Evolutionary conservation across 2,329 filamentous ascomycete species (phyloP).

Genomic region (Hypomyces rosellus): DNA sequence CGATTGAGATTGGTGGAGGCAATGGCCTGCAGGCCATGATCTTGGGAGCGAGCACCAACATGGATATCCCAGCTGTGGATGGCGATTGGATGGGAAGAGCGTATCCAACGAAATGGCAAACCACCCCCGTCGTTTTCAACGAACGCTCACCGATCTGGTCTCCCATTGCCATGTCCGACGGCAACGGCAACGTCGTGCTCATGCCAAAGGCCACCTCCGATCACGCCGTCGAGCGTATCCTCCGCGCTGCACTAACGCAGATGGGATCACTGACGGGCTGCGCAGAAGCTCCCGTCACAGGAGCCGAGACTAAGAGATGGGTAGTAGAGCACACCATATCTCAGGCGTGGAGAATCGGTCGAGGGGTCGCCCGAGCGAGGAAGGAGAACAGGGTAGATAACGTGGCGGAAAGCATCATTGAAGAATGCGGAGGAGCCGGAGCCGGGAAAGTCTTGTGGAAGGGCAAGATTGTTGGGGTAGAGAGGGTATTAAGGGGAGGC

Average conservation of each 20-base stretch:
- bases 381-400: slow-evolving; percentile 43
- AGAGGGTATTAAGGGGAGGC: slow-evolving; percentile 49
- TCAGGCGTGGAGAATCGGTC: slow-evolving; percentile 53
- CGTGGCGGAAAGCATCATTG: slow-evolving; percentile 52
- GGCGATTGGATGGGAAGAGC: slow-evolving; percentile 53
- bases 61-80: slow-evolving; percentile 46
- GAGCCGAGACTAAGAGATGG: slow-evolving; percentile 44
- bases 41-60: slow-evolving; percentile 46
- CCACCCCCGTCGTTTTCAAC: slow-evolving; percentile 46
- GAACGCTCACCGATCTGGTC: slow-evolving; percentile 39
- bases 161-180: slow-evolving; percentile 44
- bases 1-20: slow-evolving; percentile 60
- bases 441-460: slow-evolving; percentile 54
- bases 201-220: slow-evolving; percentile 44
- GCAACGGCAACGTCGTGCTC: slow-evolving; percentile 44
- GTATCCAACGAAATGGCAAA: slow-evolving; percentile 51
- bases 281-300: slow-evolving; percentile 43
- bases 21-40: slow-evolving; percentile 57
- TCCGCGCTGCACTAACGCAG: slow-evolving; percentile 46
- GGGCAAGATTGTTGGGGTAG: slow-evolving; percentile 57
- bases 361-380: slow-evolving; percentile 48
- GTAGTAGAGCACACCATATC: slow-evolving; percentile 47
- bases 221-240: slow-evolving; percentile 40
- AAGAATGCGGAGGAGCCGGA: slow-evolving; percentile 48
- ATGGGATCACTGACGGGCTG: slow-evolving; percentile 49